phyloP scores from a whole-genome alignment of 2,329 filamentous ascomycete species.

The Colletotrichum australisinense region DNA sequence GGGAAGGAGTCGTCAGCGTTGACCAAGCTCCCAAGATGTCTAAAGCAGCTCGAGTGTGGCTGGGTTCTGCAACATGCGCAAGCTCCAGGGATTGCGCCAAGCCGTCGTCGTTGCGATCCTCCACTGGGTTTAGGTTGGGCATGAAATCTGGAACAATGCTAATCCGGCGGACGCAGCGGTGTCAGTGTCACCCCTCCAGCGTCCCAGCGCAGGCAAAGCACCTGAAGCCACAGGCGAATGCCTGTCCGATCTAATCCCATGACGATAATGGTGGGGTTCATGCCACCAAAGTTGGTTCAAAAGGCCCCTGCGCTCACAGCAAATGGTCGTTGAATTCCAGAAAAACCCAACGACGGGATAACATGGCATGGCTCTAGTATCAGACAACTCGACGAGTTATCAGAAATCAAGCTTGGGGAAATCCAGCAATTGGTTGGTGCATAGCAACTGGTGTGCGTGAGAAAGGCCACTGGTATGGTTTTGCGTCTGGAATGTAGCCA shows the following conservation, averaged over 20 bases:
- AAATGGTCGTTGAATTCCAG: background rate
- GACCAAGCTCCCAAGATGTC: slow-evolving; percentile 30
- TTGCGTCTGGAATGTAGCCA: background rate
- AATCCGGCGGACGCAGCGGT: slow-evolving; percentile 27
- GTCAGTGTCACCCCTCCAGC: slow-evolving; percentile 10
- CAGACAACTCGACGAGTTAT: background rate
- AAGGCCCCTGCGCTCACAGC: slow-evolving; percentile 13
- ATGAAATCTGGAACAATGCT: slow-evolving; percentile 31
- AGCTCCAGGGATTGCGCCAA: slow-evolving; percentile 35
- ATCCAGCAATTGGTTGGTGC: background rate
- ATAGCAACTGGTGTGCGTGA: background rate
- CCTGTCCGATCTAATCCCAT: slow-evolving; percentile 5
- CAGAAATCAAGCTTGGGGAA: background rate
- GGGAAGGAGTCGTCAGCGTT: slow-evolving; percentile 34
- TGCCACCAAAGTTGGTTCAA: slow-evolving; percentile 5
- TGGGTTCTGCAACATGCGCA: slow-evolving; percentile 36
- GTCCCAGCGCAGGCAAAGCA: slow-evolving; percentile 9
- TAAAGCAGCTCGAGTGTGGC: slow-evolving; percentile 34
- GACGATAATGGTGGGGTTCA: slow-evolving; percentile 35
- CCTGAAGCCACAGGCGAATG: slow-evolving; percentile 2
- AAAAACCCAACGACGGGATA: background rate
- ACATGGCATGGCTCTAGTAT: background rate
- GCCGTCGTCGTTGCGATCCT: slow-evolving; percentile 23
- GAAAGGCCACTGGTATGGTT: background rate
- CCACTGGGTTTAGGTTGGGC: slow-evolving; percentile 24